These are phyloP conservation scores for Mycosphaerelloides madeirae DNA, from an alignment of 2,329 filamentous ascomycete genomes.

Conservation along the genomic window DNA sequence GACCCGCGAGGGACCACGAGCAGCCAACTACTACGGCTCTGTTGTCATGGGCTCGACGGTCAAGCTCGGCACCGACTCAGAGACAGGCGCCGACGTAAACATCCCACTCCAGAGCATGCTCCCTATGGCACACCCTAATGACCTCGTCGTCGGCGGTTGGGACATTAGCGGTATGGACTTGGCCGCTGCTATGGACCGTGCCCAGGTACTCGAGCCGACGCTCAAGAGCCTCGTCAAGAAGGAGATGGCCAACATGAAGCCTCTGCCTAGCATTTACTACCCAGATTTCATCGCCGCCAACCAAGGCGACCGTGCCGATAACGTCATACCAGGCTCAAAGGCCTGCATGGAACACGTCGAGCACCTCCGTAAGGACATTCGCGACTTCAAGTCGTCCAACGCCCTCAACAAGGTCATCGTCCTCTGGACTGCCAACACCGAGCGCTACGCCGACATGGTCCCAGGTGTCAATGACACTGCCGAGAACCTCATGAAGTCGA, in stretches of 20 bases:
- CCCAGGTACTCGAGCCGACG: conserved; percentile 89
- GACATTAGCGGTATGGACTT: conserved; percentile 92
- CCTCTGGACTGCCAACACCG: conserved; percentile 98
- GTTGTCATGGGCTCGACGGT: conserved; percentile 95
- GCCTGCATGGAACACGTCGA: conserved; percentile 85
- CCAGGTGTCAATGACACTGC: conserved; percentile 93
- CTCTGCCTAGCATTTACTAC: conserved; percentile 94
- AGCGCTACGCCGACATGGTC: conserved; percentile 87
- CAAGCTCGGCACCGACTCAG: conserved; percentile 85
- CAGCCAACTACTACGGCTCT: conserved; percentile 97
- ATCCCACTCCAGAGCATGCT: conserved; percentile 92
- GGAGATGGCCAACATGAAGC: conserved; percentile 84
- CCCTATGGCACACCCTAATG: conserved; percentile 87
- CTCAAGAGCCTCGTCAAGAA: conserved; percentile 86
- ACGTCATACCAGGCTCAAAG: conserved; percentile 76
- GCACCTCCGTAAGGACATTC: conserved; percentile 87
- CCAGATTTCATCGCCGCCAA: conserved; percentile 99
- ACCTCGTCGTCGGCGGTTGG: conserved; percentile 93
- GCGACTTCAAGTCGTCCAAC: conserved; percentile 83
- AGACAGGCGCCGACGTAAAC: conserved; percentile 85
- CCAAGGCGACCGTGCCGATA: conserved; percentile 94
- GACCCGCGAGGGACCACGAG: conserved; percentile 79
- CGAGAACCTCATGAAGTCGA: conserved; percentile 83
- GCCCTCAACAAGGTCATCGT: conserved; percentile 91
- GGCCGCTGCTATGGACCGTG: conserved; percentile 89